Evolutionary conservation across 306 rosid species (phyloP).

Genomic region (Castanea mollissima): DNA sequence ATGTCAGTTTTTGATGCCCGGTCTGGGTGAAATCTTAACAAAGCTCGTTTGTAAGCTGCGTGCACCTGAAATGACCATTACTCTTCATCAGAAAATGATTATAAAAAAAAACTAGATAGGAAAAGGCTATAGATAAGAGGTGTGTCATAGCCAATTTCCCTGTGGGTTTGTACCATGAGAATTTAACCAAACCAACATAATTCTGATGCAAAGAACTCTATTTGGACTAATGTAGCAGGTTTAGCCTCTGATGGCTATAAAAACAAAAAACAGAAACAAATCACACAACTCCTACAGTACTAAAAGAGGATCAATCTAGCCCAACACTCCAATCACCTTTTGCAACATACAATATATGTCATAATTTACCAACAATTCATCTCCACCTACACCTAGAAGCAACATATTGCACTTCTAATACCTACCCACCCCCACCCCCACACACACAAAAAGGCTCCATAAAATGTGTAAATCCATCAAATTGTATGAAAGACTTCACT

Average conservation of each 20-base stretch:
- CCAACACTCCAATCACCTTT: background rate
- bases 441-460: background rate
- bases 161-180: background rate
- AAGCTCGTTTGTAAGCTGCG: constrained; percentile 74
- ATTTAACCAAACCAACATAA: background rate
- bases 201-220: background rate
- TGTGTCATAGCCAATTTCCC: background rate
- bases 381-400: background rate
- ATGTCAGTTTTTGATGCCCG: constrained; percentile 71
- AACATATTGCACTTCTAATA: background rate
- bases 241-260: background rate
- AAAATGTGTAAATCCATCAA: background rate
- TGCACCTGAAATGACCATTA: constrained; percentile 62
- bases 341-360: background rate
- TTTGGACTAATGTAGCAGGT: background rate
- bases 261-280: background rate
- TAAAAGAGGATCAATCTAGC: background rate
- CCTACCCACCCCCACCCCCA: no score
- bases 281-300: background rate
- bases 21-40: constrained; percentile 85
- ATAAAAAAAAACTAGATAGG: background rate
- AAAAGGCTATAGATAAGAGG: background rate
- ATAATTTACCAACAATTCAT: background rate
- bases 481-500: background rate
- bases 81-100: background rate